Percentiles rank a stretch among this genome's conserved stretches.
Conservation (phyloP, 176 grass and related monocot species). For the Oryza nivara region DNA sequence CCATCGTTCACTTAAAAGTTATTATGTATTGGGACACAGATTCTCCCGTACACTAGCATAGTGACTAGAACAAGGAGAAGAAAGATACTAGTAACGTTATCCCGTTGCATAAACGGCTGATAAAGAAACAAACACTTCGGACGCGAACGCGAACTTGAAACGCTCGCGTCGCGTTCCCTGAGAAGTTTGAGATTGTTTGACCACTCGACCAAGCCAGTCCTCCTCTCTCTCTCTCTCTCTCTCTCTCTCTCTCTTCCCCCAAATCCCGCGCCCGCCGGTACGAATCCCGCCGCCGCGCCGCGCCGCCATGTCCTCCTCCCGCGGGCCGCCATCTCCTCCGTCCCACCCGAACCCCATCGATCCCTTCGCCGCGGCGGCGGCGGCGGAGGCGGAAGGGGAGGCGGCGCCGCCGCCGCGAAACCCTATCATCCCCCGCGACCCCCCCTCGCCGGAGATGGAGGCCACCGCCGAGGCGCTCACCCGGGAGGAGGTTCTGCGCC, state of each 20-base stretch:
- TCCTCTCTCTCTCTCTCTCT: neutral
- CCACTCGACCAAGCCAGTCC: neutral
- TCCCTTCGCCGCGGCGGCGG: neutral
- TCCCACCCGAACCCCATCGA: neutral
- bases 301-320: constrained; percentile 38
- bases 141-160: no score
- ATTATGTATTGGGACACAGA: no score
- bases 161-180: no score
- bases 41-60: no score
- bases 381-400: neutral
- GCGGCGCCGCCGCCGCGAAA: constrained; percentile 19
- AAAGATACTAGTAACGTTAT: no score
- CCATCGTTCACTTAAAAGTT: no score
- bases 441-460: constrained; percentile 47
- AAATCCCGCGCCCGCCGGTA: no score
- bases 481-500: constrained; percentile 81
- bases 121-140: no score
- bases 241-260: neutral
- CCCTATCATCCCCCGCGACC: constrained; percentile 19
- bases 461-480: constrained; percentile 64
- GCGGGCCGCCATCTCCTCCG: no score
- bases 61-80: no score
- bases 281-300: no score
- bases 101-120: no score
- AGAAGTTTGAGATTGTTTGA: neutral